Percentiles rank a stretch among this genome's conserved stretches.
Conservation (phyloP, 768 basidiomycete genomes). For the Gloeophyllum trabeum region DNA sequence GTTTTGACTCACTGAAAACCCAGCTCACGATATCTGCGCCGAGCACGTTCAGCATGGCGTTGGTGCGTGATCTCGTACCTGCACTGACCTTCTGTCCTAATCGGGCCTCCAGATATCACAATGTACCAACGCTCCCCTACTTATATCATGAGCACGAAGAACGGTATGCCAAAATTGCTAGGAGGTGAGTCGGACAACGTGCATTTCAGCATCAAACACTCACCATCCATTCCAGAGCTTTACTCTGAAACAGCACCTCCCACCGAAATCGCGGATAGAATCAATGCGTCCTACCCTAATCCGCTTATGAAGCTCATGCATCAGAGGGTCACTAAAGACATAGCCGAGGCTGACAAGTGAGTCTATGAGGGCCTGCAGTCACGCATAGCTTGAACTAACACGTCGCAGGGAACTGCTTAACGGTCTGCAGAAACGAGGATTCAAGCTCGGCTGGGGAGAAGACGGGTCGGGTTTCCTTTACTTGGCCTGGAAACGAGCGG, state of each 20-base stretch:
- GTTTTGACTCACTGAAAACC: neutral
- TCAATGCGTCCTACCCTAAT: slow-evolving; percentile 21
- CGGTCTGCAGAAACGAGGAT: slow-evolving; percentile 45
- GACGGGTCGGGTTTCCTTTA: slow-evolving; percentile 41
- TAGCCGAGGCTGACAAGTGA: slow-evolving; percentile 20
- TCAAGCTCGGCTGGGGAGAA: slow-evolving; percentile 38
- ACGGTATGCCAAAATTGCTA: slow-evolving; percentile 11
- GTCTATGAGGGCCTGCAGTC: too few relatives aligned
- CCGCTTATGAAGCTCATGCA: slow-evolving; percentile 12
- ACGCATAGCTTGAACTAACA: too few relatives aligned
- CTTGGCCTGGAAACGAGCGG: slow-evolving; percentile 34
- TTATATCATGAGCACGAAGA: slow-evolving; percentile 17
- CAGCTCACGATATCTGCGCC: slow-evolving; percentile 5
- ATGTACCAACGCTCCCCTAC: slow-evolving; percentile 19
- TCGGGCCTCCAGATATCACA: too few relatives aligned
- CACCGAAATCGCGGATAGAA: slow-evolving; percentile 23
- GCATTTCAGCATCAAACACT: too few relatives aligned
- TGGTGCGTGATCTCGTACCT: too few relatives aligned
- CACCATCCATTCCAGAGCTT: too few relatives aligned
- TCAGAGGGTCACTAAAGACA: slow-evolving; percentile 18
- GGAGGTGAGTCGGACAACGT: slow-evolving; percentile 4
- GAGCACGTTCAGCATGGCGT: neutral
- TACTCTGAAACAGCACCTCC: slow-evolving; percentile 24
- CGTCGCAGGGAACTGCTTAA: slow-evolving; percentile 41
- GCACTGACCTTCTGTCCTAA: too few relatives aligned